Conservation (phyloP, 75 land plant species). For the Azolla pinnata region DNA sequence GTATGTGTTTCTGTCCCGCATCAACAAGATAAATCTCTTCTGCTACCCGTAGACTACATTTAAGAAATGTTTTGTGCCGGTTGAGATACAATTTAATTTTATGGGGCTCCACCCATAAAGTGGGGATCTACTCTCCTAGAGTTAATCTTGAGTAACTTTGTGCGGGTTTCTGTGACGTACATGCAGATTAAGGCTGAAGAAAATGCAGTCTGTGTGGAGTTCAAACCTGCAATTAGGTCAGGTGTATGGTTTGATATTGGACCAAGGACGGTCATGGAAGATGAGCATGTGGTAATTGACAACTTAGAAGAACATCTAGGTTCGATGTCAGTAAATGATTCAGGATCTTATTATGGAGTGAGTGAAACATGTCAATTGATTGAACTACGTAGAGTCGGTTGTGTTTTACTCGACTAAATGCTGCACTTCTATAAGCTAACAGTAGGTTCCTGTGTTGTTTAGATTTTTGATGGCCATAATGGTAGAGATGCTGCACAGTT, state of each 20-base stretch:
- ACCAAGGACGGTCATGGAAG: conserved; percentile 43
- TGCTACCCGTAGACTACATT: too few relatives aligned
- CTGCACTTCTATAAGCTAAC: background rate
- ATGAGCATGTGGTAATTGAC: conserved; percentile 52
- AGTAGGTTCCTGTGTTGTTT: background rate
- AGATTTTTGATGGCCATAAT: conserved; percentile 89
- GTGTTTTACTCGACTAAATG: background rate
- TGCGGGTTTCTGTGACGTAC: too few relatives aligned
- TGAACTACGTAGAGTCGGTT: background rate
- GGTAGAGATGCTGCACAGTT: conserved; percentile 62
- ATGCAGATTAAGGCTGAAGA: too few relatives aligned
- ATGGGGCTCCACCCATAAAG: too few relatives aligned
- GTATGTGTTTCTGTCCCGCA: too few relatives aligned
- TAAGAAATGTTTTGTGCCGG: too few relatives aligned
- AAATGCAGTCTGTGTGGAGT: too few relatives aligned
- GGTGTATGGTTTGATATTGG: conserved; percentile 61
- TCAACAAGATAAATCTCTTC: too few relatives aligned
- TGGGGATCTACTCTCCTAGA: too few relatives aligned
- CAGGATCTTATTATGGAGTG: conserved; percentile 34
- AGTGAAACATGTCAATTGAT: conserved; percentile 2
- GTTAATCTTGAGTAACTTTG: too few relatives aligned
- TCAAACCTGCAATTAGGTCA: conserved; percentile 46
- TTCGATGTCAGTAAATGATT: background rate
- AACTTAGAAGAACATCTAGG: conserved; percentile 43
- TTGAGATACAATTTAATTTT: too few relatives aligned